Evolutionary conservation across 148 eudicot genomes (phyloP).

Genomic region (Persicaria tinctoria): DNA sequence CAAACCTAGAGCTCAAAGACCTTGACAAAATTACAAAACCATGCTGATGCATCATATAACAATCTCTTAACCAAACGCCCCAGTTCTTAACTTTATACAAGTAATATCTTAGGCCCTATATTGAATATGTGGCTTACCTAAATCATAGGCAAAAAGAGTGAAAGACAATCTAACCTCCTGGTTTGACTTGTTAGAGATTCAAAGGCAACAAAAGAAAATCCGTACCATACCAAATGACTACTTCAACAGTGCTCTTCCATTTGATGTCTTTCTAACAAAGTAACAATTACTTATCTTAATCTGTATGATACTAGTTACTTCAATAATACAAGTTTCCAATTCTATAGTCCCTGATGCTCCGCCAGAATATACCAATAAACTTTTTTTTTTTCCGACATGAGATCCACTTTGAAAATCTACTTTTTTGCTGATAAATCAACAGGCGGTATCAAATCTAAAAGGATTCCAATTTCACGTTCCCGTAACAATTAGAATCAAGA

Average conservation of each 20-base stretch:
- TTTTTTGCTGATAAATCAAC: background rate
- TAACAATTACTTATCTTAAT: too few relatives aligned
- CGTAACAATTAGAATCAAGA: background rate
- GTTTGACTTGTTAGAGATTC: conserved; percentile 1
- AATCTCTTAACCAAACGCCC: background rate
- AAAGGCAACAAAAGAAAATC: background rate
- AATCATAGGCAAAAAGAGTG: too few relatives aligned
- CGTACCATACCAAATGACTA: background rate
- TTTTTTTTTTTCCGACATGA: background rate
- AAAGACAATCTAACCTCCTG: background rate
- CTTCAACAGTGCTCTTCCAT: background rate
- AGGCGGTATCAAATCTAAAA: background rate
- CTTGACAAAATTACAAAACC: conserved; percentile 1
- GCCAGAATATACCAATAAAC: background rate
- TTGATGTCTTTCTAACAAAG: background rate
- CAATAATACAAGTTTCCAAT: background rate
- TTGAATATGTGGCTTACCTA: background rate
- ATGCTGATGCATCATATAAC: background rate
- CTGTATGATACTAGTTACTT: background rate
- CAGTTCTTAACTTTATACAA: background rate
- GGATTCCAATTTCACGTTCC: background rate
- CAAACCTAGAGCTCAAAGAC: background rate
- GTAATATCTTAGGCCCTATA: background rate
- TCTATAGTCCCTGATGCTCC: background rate
- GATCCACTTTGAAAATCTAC: background rate